phyloP scores from a whole-genome alignment of 805 yeast genomes.

The Starmerella ratchasimensis region DNA sequence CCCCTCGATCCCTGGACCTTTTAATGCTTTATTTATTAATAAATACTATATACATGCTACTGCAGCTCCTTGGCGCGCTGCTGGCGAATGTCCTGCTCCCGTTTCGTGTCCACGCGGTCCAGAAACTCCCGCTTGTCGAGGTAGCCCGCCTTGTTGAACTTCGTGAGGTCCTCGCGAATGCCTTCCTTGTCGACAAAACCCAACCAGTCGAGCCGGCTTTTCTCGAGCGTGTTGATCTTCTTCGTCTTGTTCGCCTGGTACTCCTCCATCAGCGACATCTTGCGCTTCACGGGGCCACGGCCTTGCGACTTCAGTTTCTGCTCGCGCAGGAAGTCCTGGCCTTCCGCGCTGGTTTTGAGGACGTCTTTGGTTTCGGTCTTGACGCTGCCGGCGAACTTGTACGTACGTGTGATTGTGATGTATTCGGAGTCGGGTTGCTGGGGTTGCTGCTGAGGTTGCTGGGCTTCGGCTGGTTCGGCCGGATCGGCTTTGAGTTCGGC shows the following conservation, averaged over 20 bases:
- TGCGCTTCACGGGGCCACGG: slow-evolving; percentile 39
- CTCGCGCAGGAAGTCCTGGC: slow-evolving; percentile 56
- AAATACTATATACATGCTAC: slow-evolving; percentile 2
- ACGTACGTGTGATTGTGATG: slow-evolving; percentile 60
- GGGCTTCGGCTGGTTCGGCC: not conserved
- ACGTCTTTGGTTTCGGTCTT: slow-evolving; percentile 69
- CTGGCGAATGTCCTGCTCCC: slow-evolving; percentile 33
- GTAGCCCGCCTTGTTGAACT: slow-evolving; percentile 79
- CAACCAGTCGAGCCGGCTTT: slow-evolving; percentile 90
- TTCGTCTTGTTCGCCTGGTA: slow-evolving; percentile 54
- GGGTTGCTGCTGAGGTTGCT: not conserved
- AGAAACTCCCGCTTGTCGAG: slow-evolving; percentile 85
- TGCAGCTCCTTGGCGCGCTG: slow-evolving; percentile 14
- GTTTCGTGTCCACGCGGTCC: slow-evolving; percentile 50
- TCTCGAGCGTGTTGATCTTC: slow-evolving; percentile 81
- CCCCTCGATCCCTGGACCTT: not conserved
- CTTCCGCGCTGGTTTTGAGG: slow-evolving; percentile 68
- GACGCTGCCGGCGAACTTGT: slow-evolving; percentile 80
- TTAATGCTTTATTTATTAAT: not conserved
- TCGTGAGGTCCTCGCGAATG: slow-evolving; percentile 65
- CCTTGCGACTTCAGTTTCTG: slow-evolving; percentile 17
- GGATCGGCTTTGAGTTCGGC: not conserved
- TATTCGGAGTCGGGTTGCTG: slow-evolving; percentile 30
- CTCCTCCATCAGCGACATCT: slow-evolving; percentile 64
- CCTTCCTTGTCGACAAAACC: slow-evolving; percentile 79